Evolutionary conservation across 208 protist genomes (phyloP), one percentile per base, ranked within the genome.

Genomic region (Kentomonas sorsogonicus): DNA sequence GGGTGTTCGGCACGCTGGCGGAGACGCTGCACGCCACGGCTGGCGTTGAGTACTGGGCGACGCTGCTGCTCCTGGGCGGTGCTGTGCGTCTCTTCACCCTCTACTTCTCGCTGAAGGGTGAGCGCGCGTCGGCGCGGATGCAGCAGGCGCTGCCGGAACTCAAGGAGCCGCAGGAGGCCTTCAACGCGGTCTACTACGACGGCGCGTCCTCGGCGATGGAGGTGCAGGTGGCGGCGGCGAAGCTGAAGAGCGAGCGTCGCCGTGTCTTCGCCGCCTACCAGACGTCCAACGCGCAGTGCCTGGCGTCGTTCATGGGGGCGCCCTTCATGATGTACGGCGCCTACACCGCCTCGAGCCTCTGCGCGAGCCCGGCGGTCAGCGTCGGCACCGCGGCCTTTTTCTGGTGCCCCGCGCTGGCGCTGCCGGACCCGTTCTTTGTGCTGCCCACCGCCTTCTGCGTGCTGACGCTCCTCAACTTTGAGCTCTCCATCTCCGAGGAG

Each of bases 381-480:
- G 66, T 91, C 33, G 84, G 82, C 38, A 77, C 70, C 30, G 76
- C 74, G 18, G 79, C 81, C 18, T 92, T 91, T 62, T 61, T 85
- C 18, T 92, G 88, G 85, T 89, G 79, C 58, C 56, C 69, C 10
- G 75, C 88, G 18, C 63, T 95, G 3, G 63, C 77, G 13, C 55
- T 91, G 53, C 74, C 88, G 13, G 88, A 95, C 52, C 88, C 88
- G 0, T 72, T 79, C 56, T 63, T 77, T 26, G 22, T 92, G 23
- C 74, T 95, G 1, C 88, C 88, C 15, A 26, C 74, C 6, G 30
- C 63, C 13, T 87, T 74, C 56, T 90, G 81, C 59, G 72, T 18
- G 11, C 60, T 91, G 15, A 86, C 83, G 33, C 64, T 95, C 25
- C 47, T 84, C 20, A 95, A 95, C 71, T 92, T 92, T 69, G 88